These are phyloP conservation scores for Thraustochytrium sp. DNA, from an alignment of 352 stramenopile genomes.

Conservation along the genomic window DNA sequence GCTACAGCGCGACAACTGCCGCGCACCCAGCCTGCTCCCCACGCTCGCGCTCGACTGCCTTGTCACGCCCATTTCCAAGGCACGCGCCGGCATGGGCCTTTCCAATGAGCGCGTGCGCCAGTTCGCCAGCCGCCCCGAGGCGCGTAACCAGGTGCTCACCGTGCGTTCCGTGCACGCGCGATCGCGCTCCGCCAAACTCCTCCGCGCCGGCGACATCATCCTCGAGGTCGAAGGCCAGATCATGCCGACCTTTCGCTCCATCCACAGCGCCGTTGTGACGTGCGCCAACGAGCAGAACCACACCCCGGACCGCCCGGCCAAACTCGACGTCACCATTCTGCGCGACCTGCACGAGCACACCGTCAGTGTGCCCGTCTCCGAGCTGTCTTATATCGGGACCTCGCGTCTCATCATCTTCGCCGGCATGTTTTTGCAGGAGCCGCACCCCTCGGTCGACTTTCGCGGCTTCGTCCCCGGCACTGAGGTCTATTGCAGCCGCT, in stretches of 20 bases:
- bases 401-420: conserved; percentile 79
- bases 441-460: conserved; percentile 73
- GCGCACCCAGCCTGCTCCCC: conserved; percentile 52
- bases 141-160: conserved; percentile 75
- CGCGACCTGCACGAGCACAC: conserved; percentile 65
- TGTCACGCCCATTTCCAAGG: conserved; percentile 75
- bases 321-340: conserved; percentile 63
- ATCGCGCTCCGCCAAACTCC: conserved; percentile 60
- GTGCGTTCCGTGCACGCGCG: conserved; percentile 69
- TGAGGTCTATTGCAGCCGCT: conserved; percentile 76
- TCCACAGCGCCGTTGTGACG: conserved; percentile 55
- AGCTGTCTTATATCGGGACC: conserved; percentile 68
- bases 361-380: conserved; percentile 59
- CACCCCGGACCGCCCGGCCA: conserved; percentile 55
- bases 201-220: conserved; percentile 72
- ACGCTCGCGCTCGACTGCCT: conserved; percentile 67
- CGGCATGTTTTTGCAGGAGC: conserved; percentile 78
- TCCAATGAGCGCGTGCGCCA: conserved; percentile 73
- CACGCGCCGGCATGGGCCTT: conserved; percentile 69
- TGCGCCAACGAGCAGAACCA: not conserved
- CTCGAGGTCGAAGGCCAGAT: conserved; percentile 69
- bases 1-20: conserved; percentile 56
- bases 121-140: conserved; percentile 64
- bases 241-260: conserved; percentile 68
- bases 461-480: conserved; percentile 72